A percentile compares a stretch with the other conserved stretches of the same genome.
Conservation (phyloP, 2,329 filamentous ascomycete species). For the Fusarium metavorans region DNA sequence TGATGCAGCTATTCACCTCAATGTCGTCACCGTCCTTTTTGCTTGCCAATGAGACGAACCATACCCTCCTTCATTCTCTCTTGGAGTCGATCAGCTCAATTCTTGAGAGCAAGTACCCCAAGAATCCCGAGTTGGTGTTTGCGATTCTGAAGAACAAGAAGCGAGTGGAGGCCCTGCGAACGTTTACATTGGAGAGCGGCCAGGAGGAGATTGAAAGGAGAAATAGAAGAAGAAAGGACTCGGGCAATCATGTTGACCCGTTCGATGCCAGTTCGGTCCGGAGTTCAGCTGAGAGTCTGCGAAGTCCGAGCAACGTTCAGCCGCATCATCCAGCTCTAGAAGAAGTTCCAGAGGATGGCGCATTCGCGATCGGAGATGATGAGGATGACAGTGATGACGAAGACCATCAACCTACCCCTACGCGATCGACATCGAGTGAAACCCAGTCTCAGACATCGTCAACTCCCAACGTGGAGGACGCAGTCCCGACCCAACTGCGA, state of each 20-base stretch:
- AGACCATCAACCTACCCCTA: constrained; percentile 66
- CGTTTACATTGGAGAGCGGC: constrained; percentile 91
- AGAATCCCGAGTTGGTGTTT: constrained; percentile 85
- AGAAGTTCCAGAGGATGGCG: constrained; percentile 70
- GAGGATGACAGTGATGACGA: constrained; percentile 71
- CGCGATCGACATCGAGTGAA: constrained; percentile 73
- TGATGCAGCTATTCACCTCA: constrained; percentile 88
- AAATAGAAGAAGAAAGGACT: constrained; percentile 77
- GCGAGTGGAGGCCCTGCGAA: constrained; percentile 84
- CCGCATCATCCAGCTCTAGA: constrained; percentile 45
- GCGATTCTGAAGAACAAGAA: constrained; percentile 83
- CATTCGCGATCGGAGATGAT: constrained; percentile 92
- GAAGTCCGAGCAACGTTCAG: constrained; percentile 64
- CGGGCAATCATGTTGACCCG: constrained; percentile 61
- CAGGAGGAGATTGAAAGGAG: constrained; percentile 90
- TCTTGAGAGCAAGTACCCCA: constrained; percentile 86
- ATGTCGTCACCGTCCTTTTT: constrained; percentile 96
- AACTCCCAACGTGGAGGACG: constrained; percentile 76
- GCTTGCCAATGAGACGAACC: constrained; percentile 91
- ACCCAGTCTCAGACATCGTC: constrained; percentile 75
- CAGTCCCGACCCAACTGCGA: constrained; percentile 82
- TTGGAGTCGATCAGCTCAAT: constrained; percentile 91
- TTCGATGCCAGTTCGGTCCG: constrained; percentile 63
- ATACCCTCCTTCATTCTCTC: constrained; percentile 81
- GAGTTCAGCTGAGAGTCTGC: constrained; percentile 75